Base-by-base conservation (phyloP, 2,329 filamentous ascomycete species). In the Mariannaea sp. region DNA sequence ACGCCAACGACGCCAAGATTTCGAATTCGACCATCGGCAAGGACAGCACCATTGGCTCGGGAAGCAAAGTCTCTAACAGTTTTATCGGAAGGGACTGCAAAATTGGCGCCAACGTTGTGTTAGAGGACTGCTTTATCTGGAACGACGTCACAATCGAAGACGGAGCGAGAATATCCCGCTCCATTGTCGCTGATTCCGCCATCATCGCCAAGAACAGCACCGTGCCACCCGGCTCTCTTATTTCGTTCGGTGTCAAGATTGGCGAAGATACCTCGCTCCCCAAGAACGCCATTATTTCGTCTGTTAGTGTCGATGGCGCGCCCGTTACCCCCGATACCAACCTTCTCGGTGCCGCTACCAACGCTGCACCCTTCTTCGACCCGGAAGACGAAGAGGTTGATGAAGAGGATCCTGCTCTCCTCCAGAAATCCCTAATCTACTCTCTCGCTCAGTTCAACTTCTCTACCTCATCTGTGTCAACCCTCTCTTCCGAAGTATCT, bases 61-160 rank as follows among this genome's bases (percentile, higher is more conserved):
- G 84, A 36, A 89, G 82, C 59, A 80, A 77, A 1, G 81, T 99
- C 26, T 79, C 79, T 7, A 88, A 89, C 71, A 92, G 88, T 65
- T 83, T 94, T 40, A 85, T 99, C 55, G 94, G 94, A 26, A 83
- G 88, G 56, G 82, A 89, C 60, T 97, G 93, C 73, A 86, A 85
- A 59, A 94, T 99, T 61, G 94, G 94, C 6, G 87, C 84, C 61
- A 90, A 94, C 60, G 92, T 94, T 22, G 82, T 78, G 30, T 84
- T 99, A 56, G 81, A 89, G 41, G 82, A 90, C 61, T 88, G 90
- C 17, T 93, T 91, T 64, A 84, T 99, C 58, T 97, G 93, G 92
- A 90, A 97, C 64, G 83, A 92, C 63, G 85, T 85, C 0, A 82
- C 81, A 5, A 84, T 99, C 61, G 88, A 85, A 1, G 90, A 97